Evolutionary conservation across 352 stramenopile species (phyloP), one percentile per base, ranked within the genome.

Genomic region (Blastocystis sp.): DNA sequence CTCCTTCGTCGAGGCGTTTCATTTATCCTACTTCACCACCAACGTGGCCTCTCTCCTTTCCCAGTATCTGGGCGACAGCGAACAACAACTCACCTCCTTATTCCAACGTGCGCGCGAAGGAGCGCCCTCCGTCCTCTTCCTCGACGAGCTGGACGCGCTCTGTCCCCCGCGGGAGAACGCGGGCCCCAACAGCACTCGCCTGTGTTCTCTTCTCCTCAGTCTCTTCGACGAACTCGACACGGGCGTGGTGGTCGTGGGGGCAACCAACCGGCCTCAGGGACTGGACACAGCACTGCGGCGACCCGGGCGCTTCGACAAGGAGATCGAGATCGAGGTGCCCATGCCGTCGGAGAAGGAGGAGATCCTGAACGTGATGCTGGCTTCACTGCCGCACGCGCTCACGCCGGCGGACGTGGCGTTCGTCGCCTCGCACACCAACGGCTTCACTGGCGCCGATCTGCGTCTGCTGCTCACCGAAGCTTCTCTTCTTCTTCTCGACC

Each of bases 111-210:
- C 78, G 1, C n/a, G 23, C n/a, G 21, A 53, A 19, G 78, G 43
- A 5, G 94, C 94, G 70, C 95, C 93, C 84, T 94, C 96, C 7
- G 98, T 99, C 89, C 94, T 98, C 81, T 98, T 99, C 90, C 97
- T 99, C 87, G 94, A 97, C 90, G 94, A 97, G 89, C 90, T 97
- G 64, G 94, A 97, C 89, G 93, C 93, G 4, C 92, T 97, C 34
- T 96, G 93, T 69, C 93, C 93, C 0, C 93, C 93, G 82, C 92
- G 94, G 14, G 93, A 95, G 61, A 90, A 91, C 5, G 92, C 92
- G 23, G 92, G 92, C 34, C 92, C 92, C 0, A 92, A 94, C 59
- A 94, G 94, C 90, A 91, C 94, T 81, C 92, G 94, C 52, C 92
- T 96, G 56, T 93, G 95, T 5, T 92, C 93, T 5, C 95, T 93